Evolutionary conservation across 2,329 filamentous ascomycete genomes (phyloP).

Genomic region (Calonectria pauciramosa): DNA sequence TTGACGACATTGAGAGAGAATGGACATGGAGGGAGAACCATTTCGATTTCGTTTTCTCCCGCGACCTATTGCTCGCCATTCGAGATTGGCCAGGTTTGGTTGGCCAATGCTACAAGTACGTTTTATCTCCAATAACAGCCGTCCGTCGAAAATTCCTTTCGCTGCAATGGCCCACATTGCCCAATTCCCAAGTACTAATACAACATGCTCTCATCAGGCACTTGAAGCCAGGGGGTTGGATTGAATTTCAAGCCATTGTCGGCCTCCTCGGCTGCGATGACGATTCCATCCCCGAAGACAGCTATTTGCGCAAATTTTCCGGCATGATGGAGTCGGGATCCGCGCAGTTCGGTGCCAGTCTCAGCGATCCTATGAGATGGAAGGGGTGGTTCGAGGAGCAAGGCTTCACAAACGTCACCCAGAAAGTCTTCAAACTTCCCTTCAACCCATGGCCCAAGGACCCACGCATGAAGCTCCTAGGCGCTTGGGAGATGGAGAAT

Average conservation of each 20-base stretch:
- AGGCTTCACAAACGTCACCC: conserved; percentile 64
- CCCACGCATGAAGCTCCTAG: conserved; percentile 63
- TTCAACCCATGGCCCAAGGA: conserved; percentile 65
- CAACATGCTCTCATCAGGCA: conserved; percentile 2
- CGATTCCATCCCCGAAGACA: conserved; percentile 39
- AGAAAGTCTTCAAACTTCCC: conserved; percentile 61
- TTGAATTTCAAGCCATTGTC: conserved; percentile 42
- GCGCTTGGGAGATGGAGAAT: conserved; percentile 48
- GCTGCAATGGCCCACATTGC: background rate
- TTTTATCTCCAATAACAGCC: background rate
- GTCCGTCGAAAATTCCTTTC: background rate
- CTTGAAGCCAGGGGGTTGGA: conserved; percentile 33
- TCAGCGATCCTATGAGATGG: conserved; percentile 45
- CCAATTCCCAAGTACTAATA: background rate
- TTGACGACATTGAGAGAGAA: conserved; percentile 53
- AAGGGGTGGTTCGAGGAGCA: conserved; percentile 58
- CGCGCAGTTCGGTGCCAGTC: conserved; percentile 45
- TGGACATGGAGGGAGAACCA: conserved; percentile 54
- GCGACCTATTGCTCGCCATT: conserved; percentile 48
- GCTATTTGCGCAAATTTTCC: conserved; percentile 42
- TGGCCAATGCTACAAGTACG: conserved; percentile 52
- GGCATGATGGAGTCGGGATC: conserved; percentile 47
- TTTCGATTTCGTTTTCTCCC: conserved; percentile 53
- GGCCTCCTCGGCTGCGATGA: conserved; percentile 40
- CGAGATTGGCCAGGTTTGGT: conserved; percentile 50